phyloP scores from a whole-genome alignment of 106 monocot genomes.

The Acanthochlamys bracteata region DNA sequence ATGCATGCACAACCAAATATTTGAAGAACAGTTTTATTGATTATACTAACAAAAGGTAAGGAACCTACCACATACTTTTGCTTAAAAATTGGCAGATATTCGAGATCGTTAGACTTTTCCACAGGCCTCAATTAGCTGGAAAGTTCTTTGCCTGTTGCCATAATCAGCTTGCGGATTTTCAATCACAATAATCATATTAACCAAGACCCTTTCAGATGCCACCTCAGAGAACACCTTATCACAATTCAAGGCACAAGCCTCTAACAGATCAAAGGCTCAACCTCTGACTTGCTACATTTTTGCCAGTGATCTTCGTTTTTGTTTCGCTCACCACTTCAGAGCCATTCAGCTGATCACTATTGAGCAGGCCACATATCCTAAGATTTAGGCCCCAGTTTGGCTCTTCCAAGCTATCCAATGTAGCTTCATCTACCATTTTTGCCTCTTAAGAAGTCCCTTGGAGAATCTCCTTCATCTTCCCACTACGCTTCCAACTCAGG shows the following conservation, averaged over 20 bases:
- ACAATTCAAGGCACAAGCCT: constrained; percentile 76
- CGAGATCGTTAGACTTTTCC: constrained; percentile 72
- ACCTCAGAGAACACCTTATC: constrained; percentile 74
- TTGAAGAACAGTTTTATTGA: not conserved
- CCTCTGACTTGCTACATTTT: constrained; percentile 23
- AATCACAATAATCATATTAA: constrained; percentile 71
- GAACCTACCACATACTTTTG: constrained; percentile 63
- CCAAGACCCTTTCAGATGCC: constrained; percentile 70
- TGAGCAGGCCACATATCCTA: constrained; percentile 57
- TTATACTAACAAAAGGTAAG: not conserved
- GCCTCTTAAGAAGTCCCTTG: constrained; percentile 53
- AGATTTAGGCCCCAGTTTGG: constrained; percentile 76
- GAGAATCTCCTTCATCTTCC: constrained; percentile 81
- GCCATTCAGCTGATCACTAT: constrained; percentile 54
- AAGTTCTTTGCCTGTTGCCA: constrained; percentile 34
- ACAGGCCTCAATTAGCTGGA: constrained; percentile 72
- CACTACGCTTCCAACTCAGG: constrained; percentile 48
- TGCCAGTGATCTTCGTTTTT: constrained; percentile 61
- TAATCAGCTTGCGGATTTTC: constrained; percentile 48
- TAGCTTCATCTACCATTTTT: constrained; percentile 82
- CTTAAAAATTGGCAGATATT: constrained; percentile 57
- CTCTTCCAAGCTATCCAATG: constrained; percentile 49
- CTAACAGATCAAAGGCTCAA: constrained; percentile 69
- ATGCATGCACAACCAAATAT: not conserved
- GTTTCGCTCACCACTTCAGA: constrained; percentile 63